Base-by-base conservation (phyloP, 176 grass and related monocot genomes). In the Oryza glumipatula region DNA sequence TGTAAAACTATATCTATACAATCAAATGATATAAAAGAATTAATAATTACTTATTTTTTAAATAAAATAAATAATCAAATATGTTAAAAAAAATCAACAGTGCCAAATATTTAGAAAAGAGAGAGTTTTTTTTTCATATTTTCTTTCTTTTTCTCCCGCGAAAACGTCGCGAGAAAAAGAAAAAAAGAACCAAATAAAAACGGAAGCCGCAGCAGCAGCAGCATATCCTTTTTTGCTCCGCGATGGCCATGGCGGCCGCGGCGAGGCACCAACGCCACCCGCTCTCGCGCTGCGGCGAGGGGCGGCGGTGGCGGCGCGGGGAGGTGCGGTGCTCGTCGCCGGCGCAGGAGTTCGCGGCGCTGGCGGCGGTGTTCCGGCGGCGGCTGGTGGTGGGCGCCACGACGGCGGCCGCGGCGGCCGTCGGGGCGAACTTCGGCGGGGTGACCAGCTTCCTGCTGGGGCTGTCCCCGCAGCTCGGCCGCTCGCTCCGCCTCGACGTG, bases 401-500 rank as follows among this genome's bases (percentile, higher is more conserved):
- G 11, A 80, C 91, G 10, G 93, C 88, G 49, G 92, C 89, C 1
- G 87, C 94, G 0, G 87, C 89, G 13, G 96, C 96, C 0, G 83
- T 96, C 58, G 93, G 93, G 32, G 89, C 86, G 4, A 99, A 99
- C 90, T 96, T 99, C 82, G 91, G 91, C 43, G 93, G 91, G 61
- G 66, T 94, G 48, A 96, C 96, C 51, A 99, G 93, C 85, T 92
- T 96, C 87, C 96, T 96, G 2, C 93, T 99, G 2, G 92, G 96
- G 43, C 88, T 99, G 60, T 96, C 90, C 16, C 90, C 96, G 28
- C 80, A 90, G 88, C 84, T 95, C 8, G 89, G 89, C 16, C 81
- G 96, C 15, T 80, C 88, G 4, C 88, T 99, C 67, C 78, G 91
- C 35, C 88, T 99, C 56, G 96, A 99, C 77, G 88, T 99, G 68